phyloP scores from a whole-genome alignment of 1,139 yeast genomes.

The Pichia sp. region DNA sequence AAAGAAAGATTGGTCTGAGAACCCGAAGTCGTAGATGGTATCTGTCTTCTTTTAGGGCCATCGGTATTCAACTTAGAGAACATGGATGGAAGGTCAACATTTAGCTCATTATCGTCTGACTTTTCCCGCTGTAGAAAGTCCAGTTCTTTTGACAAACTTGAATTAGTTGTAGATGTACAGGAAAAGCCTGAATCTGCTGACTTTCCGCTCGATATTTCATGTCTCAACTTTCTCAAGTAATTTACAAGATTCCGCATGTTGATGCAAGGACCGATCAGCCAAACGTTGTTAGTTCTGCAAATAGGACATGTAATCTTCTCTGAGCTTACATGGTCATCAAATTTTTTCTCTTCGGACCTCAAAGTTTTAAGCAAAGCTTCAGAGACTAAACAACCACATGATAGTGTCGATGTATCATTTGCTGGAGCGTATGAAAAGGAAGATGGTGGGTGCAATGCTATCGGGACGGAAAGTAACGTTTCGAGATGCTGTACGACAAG shows the following conservation, averaged over 20 bases:
- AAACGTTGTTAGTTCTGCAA: constrained; percentile 38
- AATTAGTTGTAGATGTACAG: not conserved
- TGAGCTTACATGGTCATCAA: not conserved
- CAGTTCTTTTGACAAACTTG: not conserved
- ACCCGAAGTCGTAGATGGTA: constrained; percentile 7
- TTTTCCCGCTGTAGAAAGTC: not conserved
- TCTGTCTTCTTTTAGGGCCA: not conserved
- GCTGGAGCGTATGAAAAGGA: constrained; percentile 29
- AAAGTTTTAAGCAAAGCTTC: constrained; percentile 34
- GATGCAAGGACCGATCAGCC: constrained; percentile 42
- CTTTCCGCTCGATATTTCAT: constrained; percentile 15
- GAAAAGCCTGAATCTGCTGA: not conserved
- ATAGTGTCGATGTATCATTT: constrained; percentile 51
- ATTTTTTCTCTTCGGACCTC: not conserved
- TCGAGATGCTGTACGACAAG: constrained; percentile 19
- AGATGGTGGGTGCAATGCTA: constrained; percentile 23
- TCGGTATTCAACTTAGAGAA: constrained; percentile 1
- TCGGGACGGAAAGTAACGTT: constrained; percentile 21
- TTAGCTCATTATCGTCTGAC: not conserved
- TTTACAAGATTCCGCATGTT: constrained; percentile 49
- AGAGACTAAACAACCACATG: constrained; percentile 72
- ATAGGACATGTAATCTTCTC: constrained; percentile 42
- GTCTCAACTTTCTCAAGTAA: constrained; percentile 32
- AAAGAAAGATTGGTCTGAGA: constrained; percentile 19
- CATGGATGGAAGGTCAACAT: constrained; percentile 16